A percentile compares a stretch with the other conserved stretches of the same genome.
These are phyloP conservation scores for Malassezia sympodialis DNA, from an alignment of 1,284 basidiomycete genomes.

Conservation along the genomic window DNA sequence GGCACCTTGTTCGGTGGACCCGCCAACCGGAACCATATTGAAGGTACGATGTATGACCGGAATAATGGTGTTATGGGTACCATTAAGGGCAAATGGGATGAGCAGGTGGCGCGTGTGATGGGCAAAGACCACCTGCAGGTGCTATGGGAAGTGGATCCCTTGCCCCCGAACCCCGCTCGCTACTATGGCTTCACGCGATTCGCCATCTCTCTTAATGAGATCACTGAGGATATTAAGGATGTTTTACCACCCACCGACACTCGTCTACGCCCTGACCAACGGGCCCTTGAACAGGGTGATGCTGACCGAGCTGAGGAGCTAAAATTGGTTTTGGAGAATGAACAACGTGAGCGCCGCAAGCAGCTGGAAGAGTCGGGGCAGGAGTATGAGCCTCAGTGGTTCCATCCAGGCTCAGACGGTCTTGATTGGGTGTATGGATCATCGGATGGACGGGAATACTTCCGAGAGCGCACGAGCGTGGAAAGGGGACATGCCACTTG, in stretches of 20 bases:
- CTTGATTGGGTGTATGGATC: conserved; percentile 38
- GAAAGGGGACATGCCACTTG: neutral
- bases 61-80: conserved; percentile 26
- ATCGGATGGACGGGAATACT: conserved; percentile 27
- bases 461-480: conserved; percentile 10
- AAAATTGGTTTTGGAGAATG: conserved; percentile 64
- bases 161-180: conserved; percentile 34
- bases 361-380: conserved; percentile 47
- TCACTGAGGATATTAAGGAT: conserved; percentile 55
- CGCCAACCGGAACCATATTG: conserved; percentile 31
- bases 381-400: conserved; percentile 30
- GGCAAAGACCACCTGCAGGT: conserved; percentile 40
- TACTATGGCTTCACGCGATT: conserved; percentile 48
- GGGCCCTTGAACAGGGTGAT: conserved; percentile 72
- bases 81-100: conserved; percentile 41
- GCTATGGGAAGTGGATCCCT: conserved; percentile 41
- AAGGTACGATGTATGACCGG: conserved; percentile 37
- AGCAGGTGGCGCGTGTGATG: conserved; percentile 28
- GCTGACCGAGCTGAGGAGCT: conserved; percentile 65
- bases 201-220: conserved; percentile 45
- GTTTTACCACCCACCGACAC: conserved; percentile 74
- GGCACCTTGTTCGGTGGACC: conserved; percentile 40
- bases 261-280: conserved; percentile 70
- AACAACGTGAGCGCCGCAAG: conserved; percentile 49
- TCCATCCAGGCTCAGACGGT: conserved; percentile 22